These are phyloP conservation scores for Sphaerosporella brunnea DNA, from an alignment of 495 filamentous ascomycete species.

Conservation along the genomic window DNA sequence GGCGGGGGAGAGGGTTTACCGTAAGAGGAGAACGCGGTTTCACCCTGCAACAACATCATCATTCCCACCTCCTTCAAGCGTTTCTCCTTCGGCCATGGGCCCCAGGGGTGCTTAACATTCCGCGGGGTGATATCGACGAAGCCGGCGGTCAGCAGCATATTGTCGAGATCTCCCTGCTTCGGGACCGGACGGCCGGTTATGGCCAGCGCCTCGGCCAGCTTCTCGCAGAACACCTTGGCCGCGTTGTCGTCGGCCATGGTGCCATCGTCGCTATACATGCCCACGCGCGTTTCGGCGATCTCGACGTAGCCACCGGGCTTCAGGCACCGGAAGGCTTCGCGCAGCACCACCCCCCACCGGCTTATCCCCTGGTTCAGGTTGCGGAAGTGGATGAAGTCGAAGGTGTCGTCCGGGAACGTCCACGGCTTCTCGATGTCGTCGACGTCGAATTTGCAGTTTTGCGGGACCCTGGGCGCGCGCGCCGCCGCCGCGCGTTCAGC, in stretches of 20 bases:
- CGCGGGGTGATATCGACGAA: not conserved
- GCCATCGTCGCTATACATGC: conserved; percentile 4
- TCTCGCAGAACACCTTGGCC: not conserved
- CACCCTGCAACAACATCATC: not conserved
- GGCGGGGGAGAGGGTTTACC: too few relatives aligned
- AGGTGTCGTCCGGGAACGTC: not conserved
- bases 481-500: not conserved
- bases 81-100: conserved; percentile 2
- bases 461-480: not conserved
- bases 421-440: not conserved
- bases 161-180: not conserved
- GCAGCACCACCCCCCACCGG: not conserved
- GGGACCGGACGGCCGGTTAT: not conserved
- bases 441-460: not conserved
- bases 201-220: not conserved
- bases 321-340: not conserved
- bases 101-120: conserved; percentile 1
- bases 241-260: not conserved
- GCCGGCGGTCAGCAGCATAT: not conserved
- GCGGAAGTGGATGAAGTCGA: too few relatives aligned
- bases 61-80: not conserved
- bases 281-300: not conserved
- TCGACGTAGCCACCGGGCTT: conserved; percentile 8
- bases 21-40: too few relatives aligned
- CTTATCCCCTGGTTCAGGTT: not conserved